A percentile compares a stretch with the other conserved stretches of the same genome.
phyloP scores from a whole-genome alignment of 768 basidiomycete species.

The Phallus indusiatus region DNA sequence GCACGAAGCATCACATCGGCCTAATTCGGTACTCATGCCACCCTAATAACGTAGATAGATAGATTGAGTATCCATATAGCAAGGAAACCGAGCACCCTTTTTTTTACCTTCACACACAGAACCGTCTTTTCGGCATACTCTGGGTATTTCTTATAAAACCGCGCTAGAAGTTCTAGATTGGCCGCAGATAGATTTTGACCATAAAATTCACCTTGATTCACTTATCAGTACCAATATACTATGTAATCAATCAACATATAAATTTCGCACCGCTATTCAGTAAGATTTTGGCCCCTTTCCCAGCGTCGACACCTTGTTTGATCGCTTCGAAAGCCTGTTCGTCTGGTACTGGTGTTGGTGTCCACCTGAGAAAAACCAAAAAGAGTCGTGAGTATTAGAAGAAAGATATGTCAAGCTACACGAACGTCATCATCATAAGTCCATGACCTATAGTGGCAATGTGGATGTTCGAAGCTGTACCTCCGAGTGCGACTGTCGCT shows the following conservation, averaged over 20 bases:
- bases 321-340: constrained; percentile 55
- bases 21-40: neutral
- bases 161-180: constrained; percentile 38
- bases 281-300: constrained; percentile 39
- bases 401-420: neutral
- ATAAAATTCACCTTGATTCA: constrained; percentile 46
- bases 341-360: constrained; percentile 36
- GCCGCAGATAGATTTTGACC: constrained; percentile 29
- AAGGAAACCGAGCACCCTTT: constrained; percentile 6
- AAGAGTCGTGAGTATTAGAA: neutral
- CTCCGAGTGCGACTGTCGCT: neutral
- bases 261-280: constrained; percentile 37
- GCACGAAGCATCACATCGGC: constrained; percentile 6
- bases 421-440: constrained; percentile 50
- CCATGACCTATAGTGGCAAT: constrained; percentile 26
- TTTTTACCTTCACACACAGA: constrained; percentile 39
- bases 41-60: neutral
- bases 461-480: constrained; percentile 4
- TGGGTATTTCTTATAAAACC: constrained; percentile 41
- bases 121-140: constrained; percentile 36
- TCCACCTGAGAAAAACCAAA: constrained; percentile 27
- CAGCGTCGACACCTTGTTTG: constrained; percentile 36
- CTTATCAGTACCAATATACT: neutral
- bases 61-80: neutral
- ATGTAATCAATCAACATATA: too few relatives aligned